Conservation (phyloP, 306 rosid genomes). For the Bauhinia variegata region DNA sequence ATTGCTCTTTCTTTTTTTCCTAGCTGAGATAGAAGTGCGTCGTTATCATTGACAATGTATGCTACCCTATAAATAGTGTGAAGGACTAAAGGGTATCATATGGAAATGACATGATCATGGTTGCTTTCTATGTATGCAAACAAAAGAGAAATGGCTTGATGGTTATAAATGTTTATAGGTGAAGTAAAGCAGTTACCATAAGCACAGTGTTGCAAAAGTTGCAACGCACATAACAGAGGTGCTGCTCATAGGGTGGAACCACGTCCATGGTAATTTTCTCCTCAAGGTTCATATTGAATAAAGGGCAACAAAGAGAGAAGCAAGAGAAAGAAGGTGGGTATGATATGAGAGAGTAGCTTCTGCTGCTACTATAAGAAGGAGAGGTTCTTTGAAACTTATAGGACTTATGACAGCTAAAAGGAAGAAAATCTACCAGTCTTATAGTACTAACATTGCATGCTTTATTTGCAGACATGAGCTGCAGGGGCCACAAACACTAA, state of each 20-base stretch:
- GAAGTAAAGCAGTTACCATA: constrained; percentile 63
- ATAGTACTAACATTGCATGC: constrained; percentile 44
- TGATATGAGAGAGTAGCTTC: too few species aligned
- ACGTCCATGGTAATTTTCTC: constrained; percentile 77
- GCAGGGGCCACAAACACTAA: constrained; percentile 40
- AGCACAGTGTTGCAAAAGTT: constrained; percentile 97
- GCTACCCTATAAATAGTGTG: too few species aligned
- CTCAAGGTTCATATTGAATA: constrained; percentile 51
- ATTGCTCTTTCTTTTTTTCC: too few species aligned
- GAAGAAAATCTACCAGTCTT: constrained; percentile 28
- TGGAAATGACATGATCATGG: too few species aligned
- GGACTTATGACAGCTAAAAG: constrained; percentile 10
- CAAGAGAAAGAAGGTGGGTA: too few species aligned
- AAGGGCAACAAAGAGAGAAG: not conserved
- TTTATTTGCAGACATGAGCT: constrained; percentile 49
- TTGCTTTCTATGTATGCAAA: too few species aligned
- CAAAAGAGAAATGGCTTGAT: too few species aligned
- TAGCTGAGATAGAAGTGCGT: too few species aligned
- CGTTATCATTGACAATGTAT: too few species aligned
- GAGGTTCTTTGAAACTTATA: not conserved
- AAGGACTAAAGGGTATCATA: too few species aligned
- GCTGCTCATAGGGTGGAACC: constrained; percentile 72
- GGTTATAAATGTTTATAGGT: constrained; percentile 9
- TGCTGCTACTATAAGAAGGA: too few species aligned
- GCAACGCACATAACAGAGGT: constrained; percentile 92